Conservation (phyloP, 139 green algal species). For the Volvox africanus region DNA sequence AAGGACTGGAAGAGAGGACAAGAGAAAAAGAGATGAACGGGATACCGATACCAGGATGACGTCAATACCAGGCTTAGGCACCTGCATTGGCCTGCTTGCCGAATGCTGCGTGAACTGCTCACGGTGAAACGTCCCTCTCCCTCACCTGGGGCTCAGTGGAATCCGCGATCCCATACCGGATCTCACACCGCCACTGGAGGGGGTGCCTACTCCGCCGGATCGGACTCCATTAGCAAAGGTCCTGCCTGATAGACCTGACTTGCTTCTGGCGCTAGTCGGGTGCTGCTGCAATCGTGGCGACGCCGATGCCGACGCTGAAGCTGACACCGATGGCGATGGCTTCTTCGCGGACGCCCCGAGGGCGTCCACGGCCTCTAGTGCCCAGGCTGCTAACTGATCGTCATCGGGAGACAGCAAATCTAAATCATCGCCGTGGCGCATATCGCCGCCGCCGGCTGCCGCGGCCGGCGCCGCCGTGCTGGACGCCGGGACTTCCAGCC, state of each 20-base stretch:
- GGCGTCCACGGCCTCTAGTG: neutral
- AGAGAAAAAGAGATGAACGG: no score
- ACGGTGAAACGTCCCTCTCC: no score
- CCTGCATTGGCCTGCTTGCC: no score
- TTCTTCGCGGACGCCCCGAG: neutral
- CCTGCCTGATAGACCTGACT: neutral
- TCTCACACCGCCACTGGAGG: neutral
- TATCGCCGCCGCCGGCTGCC: neutral
- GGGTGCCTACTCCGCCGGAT: neutral
- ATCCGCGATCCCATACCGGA: neutral
- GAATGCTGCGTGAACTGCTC: no score
- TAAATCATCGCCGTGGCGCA: neutral
- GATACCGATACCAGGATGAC: no score
- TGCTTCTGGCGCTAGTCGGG: neutral
- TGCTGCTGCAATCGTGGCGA: neutral
- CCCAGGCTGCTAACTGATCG: conserved; percentile 22
- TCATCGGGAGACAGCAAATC: conserved; percentile 28
- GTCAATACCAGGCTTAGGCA: no score
- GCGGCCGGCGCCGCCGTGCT: neutral
- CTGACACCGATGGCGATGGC: neutral
- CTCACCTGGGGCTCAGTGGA: conserved; percentile 20
- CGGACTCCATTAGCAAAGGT: neutral
- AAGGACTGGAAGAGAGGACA: neutral
- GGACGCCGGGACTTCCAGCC: neutral
- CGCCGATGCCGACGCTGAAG: neutral